Evolutionary conservation across 345 rosid species (phyloP), one percentile per base, ranked within the genome.

Genomic region (Physaria fendleri): DNA sequence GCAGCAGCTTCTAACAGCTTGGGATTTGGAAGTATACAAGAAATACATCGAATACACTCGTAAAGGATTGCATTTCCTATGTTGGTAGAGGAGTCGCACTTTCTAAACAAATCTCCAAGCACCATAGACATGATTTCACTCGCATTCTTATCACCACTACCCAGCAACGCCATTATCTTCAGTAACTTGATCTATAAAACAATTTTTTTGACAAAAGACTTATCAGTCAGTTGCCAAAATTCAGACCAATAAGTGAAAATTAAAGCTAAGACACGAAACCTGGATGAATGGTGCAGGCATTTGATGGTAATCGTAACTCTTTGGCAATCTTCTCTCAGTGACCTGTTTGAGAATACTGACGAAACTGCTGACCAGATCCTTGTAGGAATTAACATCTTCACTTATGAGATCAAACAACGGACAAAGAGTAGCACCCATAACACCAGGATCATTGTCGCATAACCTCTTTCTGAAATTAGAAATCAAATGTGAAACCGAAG

Each of bases 231-330:
- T 20, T 48, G 28, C 44, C 22, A 56, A 10, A 22, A 5, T 13
- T 20, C 14, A 39, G 44, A 28, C 1, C 43, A 30, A 11, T 5
- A 15, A 64, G 6, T 4, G 9, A 18, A 41, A 16, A 12, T 3
- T 20, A 4, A 60, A 27, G 41, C 16, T 1, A 32, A 23, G 47
- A 64, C 16, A 27, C 8, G 27, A 64, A 70, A 93, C 99, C 97
- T 87, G 99, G 64, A 93, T 81, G 78, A 87, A 93, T 4, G 99
- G 99, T 66, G 99, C 99, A n/a, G 99, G 92, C 94, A 89, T 79
- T 73, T 79, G 86, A 78, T 93, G 99, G 72, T 93, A 93, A 76
- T 93, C 99, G 44, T 87, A 93, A 72, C 76, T 72, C 90, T 93
- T 93, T 0, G 97, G 95, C 74, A 93, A 70, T 61, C 95, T 82